phyloP scores from a whole-genome alignment of 129 eudicot genomes.

The Flaveria linearis region DNA sequence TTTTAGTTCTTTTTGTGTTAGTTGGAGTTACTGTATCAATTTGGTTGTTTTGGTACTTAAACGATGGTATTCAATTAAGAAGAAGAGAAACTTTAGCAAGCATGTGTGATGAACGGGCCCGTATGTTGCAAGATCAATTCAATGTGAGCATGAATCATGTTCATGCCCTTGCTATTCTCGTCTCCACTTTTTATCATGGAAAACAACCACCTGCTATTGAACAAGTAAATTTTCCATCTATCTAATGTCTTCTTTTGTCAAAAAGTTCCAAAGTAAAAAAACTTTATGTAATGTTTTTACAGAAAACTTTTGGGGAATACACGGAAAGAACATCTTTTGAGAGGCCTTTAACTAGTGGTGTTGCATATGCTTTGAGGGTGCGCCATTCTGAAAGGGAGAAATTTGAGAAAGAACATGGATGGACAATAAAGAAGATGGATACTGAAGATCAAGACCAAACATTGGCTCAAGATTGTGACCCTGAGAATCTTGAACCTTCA shows the following conservation, averaged over 20 bases:
- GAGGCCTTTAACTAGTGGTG: constrained; percentile 96
- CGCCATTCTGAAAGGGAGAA: constrained; percentile 71
- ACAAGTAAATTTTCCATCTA: constrained; percentile 49
- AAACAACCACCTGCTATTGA: constrained; percentile 83
- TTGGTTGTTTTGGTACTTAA: constrained; percentile 56
- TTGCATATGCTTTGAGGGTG: constrained; percentile 88
- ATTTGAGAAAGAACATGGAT: constrained; percentile 74
- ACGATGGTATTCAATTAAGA: constrained; percentile 40
- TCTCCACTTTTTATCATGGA: constrained; percentile 87
- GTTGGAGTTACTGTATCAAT: constrained; percentile 47
- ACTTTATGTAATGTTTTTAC: not conserved
- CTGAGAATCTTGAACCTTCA: constrained; percentile 67
- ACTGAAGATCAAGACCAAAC: constrained; percentile 85
- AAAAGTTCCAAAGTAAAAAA: constrained; percentile 17
- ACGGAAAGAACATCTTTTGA: constrained; percentile 91
- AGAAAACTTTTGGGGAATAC: constrained; percentile 91
- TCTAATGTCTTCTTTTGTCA: constrained; percentile 16
- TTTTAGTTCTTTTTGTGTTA: constrained; percentile 45
- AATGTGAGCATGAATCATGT: constrained; percentile 97
- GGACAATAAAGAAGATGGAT: constrained; percentile 95
- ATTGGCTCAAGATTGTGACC: constrained; percentile 67
- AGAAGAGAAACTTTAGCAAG: constrained; percentile 72
- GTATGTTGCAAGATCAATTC: constrained; percentile 96
- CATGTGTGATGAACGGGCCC: constrained; percentile 96
- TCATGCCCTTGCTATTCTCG: constrained; percentile 81